Evolutionary conservation across 768 basidiomycete species (phyloP).

Genomic region (Lentinula boryana): DNA sequence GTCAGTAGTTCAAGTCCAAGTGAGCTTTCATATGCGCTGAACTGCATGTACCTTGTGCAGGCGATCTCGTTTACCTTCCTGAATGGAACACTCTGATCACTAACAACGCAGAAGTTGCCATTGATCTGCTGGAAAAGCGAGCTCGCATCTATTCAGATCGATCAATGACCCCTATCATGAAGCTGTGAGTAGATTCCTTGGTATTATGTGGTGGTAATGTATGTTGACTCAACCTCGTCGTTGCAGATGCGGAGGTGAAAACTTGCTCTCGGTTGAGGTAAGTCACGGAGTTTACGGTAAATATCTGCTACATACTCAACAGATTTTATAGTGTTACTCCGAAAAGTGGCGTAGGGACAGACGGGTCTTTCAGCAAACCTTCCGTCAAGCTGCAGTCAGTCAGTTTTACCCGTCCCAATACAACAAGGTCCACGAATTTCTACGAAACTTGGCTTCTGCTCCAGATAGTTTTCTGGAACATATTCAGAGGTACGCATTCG

Average conservation of each 20-base stretch:
- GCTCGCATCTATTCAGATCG: constrained; percentile 18
- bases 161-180: constrained; percentile 8
- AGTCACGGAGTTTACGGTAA: neutral
- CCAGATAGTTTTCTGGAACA: constrained; percentile 22
- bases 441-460: constrained; percentile 19
- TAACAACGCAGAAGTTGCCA: constrained; percentile 18
- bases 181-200: constrained; percentile 10
- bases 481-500: constrained; percentile 3
- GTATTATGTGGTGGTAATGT: no score
- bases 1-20: neutral
- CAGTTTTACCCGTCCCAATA: constrained; percentile 25
- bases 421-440: constrained; percentile 22
- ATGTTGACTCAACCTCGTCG: neutral
- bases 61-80: constrained; percentile 19
- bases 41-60: neutral
- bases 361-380: constrained; percentile 28
- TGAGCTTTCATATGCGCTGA: neutral
- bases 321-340: constrained; percentile 23
- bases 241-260: neutral
- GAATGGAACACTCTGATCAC: constrained; percentile 20
- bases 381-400: constrained; percentile 22
- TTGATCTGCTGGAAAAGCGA: constrained; percentile 17
- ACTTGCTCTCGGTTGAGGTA: neutral
- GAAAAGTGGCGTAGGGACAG: constrained; percentile 30
- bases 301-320: neutral